These are phyloP conservation scores for Rubia tinctorum DNA, from an alignment of 305 asterid genomes.

Conservation along the genomic window DNA sequence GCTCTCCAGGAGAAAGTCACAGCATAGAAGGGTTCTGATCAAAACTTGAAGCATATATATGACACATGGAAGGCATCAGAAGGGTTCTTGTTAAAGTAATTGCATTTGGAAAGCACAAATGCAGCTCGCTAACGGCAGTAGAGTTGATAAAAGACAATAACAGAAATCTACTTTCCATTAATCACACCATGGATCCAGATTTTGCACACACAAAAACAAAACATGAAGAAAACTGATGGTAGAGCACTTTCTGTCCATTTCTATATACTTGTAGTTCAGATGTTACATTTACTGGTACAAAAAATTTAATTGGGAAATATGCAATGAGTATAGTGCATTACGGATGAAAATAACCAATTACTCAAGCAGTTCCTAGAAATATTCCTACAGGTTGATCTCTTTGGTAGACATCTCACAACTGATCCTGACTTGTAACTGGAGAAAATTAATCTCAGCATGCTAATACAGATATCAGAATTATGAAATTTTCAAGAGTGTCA, in stretches of 20 bases:
- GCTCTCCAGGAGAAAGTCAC: not conserved
- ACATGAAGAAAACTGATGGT: not conserved
- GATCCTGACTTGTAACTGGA: not conserved
- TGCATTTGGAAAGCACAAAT: not conserved
- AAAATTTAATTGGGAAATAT: not conserved
- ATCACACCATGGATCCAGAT: not conserved
- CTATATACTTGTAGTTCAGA: not conserved
- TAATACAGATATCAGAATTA: slow-evolving; percentile 1
- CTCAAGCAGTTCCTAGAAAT: not conserved
- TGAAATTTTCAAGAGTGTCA: not conserved
- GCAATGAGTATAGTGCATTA: not conserved
- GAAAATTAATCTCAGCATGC: slow-evolving; percentile 2
- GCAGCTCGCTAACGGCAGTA: not conserved
- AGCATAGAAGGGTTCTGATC: not conserved
- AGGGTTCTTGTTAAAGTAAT: not conserved
- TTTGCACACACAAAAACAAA: not conserved
- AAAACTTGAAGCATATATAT: not conserved
- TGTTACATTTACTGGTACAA: not conserved
- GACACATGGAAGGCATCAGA: not conserved
- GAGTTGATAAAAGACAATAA: not conserved
- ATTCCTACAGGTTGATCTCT: not conserved
- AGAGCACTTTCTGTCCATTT: not conserved
- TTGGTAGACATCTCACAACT: not conserved
- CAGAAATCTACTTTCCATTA: not conserved
- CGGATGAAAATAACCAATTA: not conserved